Base-by-base conservation (phyloP, 2,329 filamentous ascomycete species). In the Triangularia verruculosa region DNA sequence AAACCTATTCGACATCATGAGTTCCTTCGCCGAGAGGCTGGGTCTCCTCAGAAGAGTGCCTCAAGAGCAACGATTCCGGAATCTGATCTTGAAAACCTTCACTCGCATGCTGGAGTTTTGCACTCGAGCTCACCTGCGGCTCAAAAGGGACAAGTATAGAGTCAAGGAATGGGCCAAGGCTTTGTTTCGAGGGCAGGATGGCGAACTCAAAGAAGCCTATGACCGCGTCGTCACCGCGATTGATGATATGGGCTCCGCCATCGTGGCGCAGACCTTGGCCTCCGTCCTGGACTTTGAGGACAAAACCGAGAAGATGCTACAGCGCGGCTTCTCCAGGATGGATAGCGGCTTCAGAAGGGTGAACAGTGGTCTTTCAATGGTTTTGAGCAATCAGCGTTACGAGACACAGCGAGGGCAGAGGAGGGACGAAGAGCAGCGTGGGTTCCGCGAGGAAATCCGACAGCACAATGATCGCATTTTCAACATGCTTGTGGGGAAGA, bases 1-100 rank as follows among this genome's bases (percentile, higher is more conserved):
- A 20, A 59, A 59, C 17, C 57, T 59, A 2, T 59, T 59, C 8
- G 57, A 52, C 2, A 59, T 59, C 39, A 59, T 59, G 57, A 59
- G 25, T 4, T 59, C 57, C 1, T 59, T 59, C 13, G 57, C 57
- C 17, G 57, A 59, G 57, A 47, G 57, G 6, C 20, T 59, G 15
- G 39, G 24, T 17, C 57, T 59, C 1, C n/a, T 59, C 4, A 51
- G n/a, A 13, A 59, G 47, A 17, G 27, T 59, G 11, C 57, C 57
- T 3, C 13, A 52, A 17, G 57, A 59, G 13, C 43, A 30, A 17
- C 57, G 57, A 24, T 59, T 59, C 24, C 34, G 57, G n/a, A 59
- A 59, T n/a, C 15, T 59, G 22, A 51, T 59, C 25, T 39, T 59
- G 13, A 59, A 59, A 12, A 59, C 57, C 5, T 59, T 59, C 27